A percentile compares a stretch with the other conserved stretches of the same genome.
These are phyloP conservation scores for Aspergillus tubingensis DNA, from an alignment of 2,329 filamentous ascomycete genomes.

Conservation along the genomic window DNA sequence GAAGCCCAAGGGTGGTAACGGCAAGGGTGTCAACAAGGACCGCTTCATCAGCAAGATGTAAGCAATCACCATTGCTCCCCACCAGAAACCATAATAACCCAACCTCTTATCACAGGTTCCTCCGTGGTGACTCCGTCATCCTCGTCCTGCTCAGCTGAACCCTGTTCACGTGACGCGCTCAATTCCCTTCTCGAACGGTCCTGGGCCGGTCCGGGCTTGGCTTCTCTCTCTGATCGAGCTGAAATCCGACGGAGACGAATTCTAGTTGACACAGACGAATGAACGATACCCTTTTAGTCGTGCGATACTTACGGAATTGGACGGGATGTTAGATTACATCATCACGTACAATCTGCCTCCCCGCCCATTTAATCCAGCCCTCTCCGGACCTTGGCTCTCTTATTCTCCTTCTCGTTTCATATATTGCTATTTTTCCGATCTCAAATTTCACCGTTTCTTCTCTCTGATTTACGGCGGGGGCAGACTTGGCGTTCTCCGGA, in stretches of 20 bases:
- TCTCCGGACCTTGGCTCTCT: neutral
- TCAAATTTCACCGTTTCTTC: neutral
- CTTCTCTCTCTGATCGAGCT: conserved; percentile 1
- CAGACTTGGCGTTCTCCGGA: conserved; percentile 13
- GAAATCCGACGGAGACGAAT: conserved; percentile 15
- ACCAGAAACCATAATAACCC: neutral
- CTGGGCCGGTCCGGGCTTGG: conserved; percentile 3
- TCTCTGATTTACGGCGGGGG: conserved; percentile 11
- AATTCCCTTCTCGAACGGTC: conserved; percentile 6
- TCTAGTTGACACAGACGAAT: conserved; percentile 29
- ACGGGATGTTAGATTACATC: neutral
- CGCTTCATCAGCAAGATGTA: conserved; percentile 97
- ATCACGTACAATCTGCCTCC: neutral
- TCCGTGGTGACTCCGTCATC: conserved; percentile 85
- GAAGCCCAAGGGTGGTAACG: conserved; percentile 80
- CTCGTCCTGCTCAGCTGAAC: conserved; percentile 76
- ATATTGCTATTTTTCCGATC: neutral
- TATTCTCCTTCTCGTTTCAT: neutral
- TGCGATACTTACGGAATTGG: neutral
- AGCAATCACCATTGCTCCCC: conserved; percentile 28
- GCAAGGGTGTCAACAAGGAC: conserved; percentile 97
- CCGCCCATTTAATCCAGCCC: neutral
- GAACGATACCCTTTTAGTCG: conserved; percentile 27
- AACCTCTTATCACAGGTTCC: conserved; percentile 60
- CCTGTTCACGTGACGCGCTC: conserved; percentile 15